These are phyloP conservation scores for Magnaporthiopsis incrustans DNA, from an alignment of 2,329 filamentous ascomycete species.

Conservation along the genomic window DNA sequence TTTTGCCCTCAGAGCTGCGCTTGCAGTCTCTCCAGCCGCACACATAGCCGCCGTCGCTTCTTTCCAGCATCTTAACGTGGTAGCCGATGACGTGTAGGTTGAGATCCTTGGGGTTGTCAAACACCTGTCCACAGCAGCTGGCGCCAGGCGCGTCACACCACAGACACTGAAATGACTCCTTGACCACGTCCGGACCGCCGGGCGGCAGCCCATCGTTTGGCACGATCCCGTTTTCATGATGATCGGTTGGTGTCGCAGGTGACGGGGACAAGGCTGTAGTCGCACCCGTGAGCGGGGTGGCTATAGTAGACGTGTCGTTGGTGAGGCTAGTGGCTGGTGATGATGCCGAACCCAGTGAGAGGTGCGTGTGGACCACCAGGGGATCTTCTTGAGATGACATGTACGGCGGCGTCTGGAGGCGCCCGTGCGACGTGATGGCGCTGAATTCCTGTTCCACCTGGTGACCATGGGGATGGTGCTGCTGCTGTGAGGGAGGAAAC, in stretches of 20 bases:
- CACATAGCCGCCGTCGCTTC: constrained; percentile 36
- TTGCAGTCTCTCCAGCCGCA: constrained; percentile 51
- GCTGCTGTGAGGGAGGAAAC: not conserved
- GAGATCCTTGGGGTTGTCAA: constrained; percentile 38
- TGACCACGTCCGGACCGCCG: not conserved
- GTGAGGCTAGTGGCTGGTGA: constrained; percentile 1
- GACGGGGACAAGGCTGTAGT: not conserved
- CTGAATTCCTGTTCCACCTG: not conserved
- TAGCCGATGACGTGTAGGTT: constrained; percentile 45
- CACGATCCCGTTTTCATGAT: not conserved
- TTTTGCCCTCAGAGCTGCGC: constrained; percentile 32
- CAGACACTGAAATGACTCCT: constrained; percentile 15
- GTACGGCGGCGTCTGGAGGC: not conserved
- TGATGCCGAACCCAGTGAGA: not conserved
- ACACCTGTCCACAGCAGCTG: constrained; percentile 23
- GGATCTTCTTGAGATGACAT: not conserved
- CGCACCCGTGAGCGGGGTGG: not conserved
- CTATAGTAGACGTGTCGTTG: not conserved
- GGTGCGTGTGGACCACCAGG: not conserved
- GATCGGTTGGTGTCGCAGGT: not conserved
- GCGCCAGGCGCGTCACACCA: constrained; percentile 18
- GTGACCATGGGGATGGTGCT: not conserved
- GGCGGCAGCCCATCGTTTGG: not conserved
- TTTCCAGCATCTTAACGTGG: constrained; percentile 39
- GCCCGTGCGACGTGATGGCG: not conserved